Evolutionary conservation across 768 basidiomycete species (phyloP), one percentile per base, ranked within the genome.

Genomic region (Cantharellus anzutake): DNA sequence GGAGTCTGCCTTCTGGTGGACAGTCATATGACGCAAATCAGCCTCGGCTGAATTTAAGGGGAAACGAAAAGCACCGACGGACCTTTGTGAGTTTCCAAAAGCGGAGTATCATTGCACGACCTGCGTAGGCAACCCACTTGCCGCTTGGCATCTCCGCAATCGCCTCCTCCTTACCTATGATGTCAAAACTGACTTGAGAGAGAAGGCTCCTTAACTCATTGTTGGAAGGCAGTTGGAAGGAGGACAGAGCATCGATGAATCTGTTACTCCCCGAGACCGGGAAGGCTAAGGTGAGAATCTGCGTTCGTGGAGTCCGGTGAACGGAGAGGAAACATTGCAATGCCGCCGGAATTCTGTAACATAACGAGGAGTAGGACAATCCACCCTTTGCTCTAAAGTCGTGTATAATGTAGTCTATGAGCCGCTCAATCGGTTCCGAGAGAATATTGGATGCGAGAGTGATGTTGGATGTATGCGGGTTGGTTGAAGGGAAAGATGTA

Each of bases 51-150:
- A 11, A 29, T 29, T 14, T 41, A 57, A 7, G 39, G 35, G 41
- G 56, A 40, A 16, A 39, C n/a, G 41, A 20, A 37, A 34, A 16
- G 44, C 60, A 66, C 59, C 42, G 63, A 71, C 71, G 65, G 48
- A 82, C 81, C 80, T 86, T 88, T 53, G 86, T 80, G 40, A 93
- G 75, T 57, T 84, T 80, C 80, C 83, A 93, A 75, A 94, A 92
- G 7, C 91, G 80, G 58, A 84, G 67, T 38, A 87, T 77, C 38
- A 90, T 72, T 0, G 84, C 80, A 38, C 82, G 74, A 4, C 78
- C 78, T 2, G 94, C 93, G 64, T 96, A 94, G 0, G 87, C 83
- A 51, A 94, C 77, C 92, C 92, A 97, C 61, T 81, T 84, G 44
- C 84, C 80, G 60, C 81, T 84, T 69, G 79, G 80, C 80, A 89